Base-by-base conservation (phyloP, 2,329 filamentous ascomycete genomes). In the Tolypocladium album region DNA sequence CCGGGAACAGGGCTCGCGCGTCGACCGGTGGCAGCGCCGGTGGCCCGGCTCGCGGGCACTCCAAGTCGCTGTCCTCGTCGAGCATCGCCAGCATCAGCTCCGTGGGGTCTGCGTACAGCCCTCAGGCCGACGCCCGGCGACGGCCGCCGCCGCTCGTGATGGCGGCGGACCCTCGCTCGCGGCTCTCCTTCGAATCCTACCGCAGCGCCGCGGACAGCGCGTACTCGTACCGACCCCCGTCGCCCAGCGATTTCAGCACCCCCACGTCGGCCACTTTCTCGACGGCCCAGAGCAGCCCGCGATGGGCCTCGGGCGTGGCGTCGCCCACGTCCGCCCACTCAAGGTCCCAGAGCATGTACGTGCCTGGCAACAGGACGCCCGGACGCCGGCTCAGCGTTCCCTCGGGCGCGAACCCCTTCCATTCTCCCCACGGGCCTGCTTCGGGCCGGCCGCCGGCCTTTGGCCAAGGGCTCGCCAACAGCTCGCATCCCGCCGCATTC, bases 231-330 rank as follows among this genome's bases (percentile, higher is more conserved):
- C 82, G 86, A 34, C 80, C 82, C 4, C 81, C 86, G 8, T 89
- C 90, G 3, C 88, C 89, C 0, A 85, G 83, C 61, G 89, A 89
- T 42, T 89, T 88, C 64, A 89, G 88, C 68, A 96, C 92, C 3
- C 91, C 92, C 2, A 92, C 89, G 0, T 93, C 92, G 1, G 86
- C 89, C 13, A 90, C 89, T 0, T 95, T 91, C 67, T 91, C 91
- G 0, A 87, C 85, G 1, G 88, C 85, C 0, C 86, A 87, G 58
- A 87, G 84, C 62, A 96, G 91, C 70, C 91, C 92, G 5, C 84
- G 86, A 58, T 94, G 88, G 79, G 82, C 80, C 7, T 83, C 87
- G 2, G 79, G 77, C 0, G 77, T 91, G 59, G 81, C 84, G 17
- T 96, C 92, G n/a, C 90, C 92, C 0, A 82, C 83, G 8, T 85